Base-by-base conservation (phyloP, 768 basidiomycete genomes). In the Exsudoporus frostii region DNA sequence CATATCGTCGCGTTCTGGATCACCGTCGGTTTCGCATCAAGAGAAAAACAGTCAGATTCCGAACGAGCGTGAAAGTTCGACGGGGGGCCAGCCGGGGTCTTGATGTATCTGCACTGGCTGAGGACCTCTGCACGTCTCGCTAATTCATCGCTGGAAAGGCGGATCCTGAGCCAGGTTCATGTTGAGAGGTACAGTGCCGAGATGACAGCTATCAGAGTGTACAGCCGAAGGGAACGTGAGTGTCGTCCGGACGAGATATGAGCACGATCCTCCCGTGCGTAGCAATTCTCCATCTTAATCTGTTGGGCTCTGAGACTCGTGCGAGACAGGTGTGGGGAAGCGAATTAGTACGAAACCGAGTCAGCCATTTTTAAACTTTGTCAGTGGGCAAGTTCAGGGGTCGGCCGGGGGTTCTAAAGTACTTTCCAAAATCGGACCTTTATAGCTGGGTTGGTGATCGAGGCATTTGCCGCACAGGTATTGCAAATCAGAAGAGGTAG, bases 1-100 rank as follows among this genome's bases (percentile, higher is more conserved):
- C 92, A 95, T 56, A 96, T 79, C 27, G 76, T 89, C 24, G 85
- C 92, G 57, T 92, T 88, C 66, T 75, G 79, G 50, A 94, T 79
- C 45, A 88, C 73, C 6, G 81, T 75, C 2, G 89, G 75, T 45
- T 74, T 74, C 3, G 90, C 88, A 3, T 84, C 86, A 2, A 71
- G 72, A 9, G 75, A 83, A 59, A 81, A 89, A 5, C 89, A 76
- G 65, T 90, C 88, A 9, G 86, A 90, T 42, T 71, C 65, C 7
- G 69, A 66, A 6, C 88, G 79, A 14, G 64, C 46, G 54, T 75
- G 62, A 53, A 86, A 88, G 51, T 79, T 58, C 0, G 60, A 37
- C 10, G 78, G 71, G 20, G 80, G 76, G 0, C 77, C 80, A 27
- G 81, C 67, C 47, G 72, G 57, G 49, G 65, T 53, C 27, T 71